Evolutionary conservation across 148 eudicot species (phyloP), one percentile per base, ranked within the genome.

Genomic region (Arctostaphylos glauca): DNA sequence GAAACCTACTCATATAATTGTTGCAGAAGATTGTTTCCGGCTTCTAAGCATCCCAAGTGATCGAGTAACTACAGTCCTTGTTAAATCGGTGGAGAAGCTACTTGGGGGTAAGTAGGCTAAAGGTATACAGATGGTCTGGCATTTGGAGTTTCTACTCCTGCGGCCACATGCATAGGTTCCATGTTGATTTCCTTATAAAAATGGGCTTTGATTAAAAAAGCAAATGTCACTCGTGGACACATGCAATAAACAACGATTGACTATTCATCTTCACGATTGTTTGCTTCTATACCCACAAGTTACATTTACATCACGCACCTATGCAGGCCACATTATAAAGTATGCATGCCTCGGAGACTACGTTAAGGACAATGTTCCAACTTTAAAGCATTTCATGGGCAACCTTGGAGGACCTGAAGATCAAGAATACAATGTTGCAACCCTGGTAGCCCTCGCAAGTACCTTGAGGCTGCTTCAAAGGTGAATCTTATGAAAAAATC

Each of bases 11-110:
- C 84, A 82, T 18, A 64, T 96, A 55, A 86, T 92, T 16, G 78
- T 96, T 76, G 84, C 98, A 79, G 92, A 92, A 81, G 99, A 96
- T 85, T 96, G 98, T 87, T 96, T 96, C 87, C 85, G 90, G 82
- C 97, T 94, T 85, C 85, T 90, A 44, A 88, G 84, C 83, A 88
- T 92, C 79, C 96, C 97, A 71, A 43, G 86, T 66, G 85, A 87
- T 73, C 88, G 90, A 79, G 86, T 93, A 43, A 84, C 86, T 21
- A 84, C 86, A 59, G 83, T 88, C 80, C 89, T 96, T 74, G 73
- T 86, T 56, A 84, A 87, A 9, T 84, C 99, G 16, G 81, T 89
- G 9, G 91, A 91, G 89, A 94, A 88, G 80, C 31, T 91, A 68
- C 92, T 86, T 88, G 97, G 97, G 78, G 93, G 98, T 96, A 76